A percentile compares a stretch with the other conserved stretches of the same genome.
phyloP scores from a whole-genome alignment of 768 basidiomycete species.

The Brasilioporus rufonigricans region DNA sequence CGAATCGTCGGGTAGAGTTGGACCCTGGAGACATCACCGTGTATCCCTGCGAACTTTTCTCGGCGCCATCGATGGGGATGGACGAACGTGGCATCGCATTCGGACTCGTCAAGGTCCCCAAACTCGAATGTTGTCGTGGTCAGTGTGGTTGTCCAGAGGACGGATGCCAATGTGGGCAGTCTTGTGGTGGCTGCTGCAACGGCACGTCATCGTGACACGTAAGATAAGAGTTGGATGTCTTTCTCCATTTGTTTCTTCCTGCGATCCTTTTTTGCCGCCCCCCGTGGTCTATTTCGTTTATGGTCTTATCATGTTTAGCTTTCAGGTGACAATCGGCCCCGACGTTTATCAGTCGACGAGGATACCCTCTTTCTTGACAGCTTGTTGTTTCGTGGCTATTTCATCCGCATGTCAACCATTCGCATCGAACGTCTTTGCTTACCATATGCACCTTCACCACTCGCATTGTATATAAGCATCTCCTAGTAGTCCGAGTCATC shows the following conservation, averaged over 20 bases:
- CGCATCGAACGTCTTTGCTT: background rate
- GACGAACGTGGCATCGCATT: slow-evolving; percentile 44
- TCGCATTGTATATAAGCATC: background rate
- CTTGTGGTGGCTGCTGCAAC: slow-evolving; percentile 54
- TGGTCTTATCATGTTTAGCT: background rate
- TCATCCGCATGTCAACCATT: background rate
- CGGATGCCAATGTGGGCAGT: slow-evolving; percentile 53
- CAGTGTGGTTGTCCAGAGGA: slow-evolving; percentile 55
- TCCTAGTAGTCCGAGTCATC: background rate
- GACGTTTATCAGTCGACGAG: background rate
- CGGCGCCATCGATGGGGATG: slow-evolving; percentile 31
- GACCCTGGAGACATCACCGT: slow-evolving; percentile 53
- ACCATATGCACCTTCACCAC: background rate
- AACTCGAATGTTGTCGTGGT: slow-evolving; percentile 66
- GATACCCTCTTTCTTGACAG: background rate
- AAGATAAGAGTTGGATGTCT: background rate
- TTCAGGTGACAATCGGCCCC: background rate
- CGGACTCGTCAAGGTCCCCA: slow-evolving; percentile 55
- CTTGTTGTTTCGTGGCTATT: background rate
- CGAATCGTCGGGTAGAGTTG: slow-evolving; percentile 38
- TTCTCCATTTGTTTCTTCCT: background rate
- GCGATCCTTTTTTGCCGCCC: background rate
- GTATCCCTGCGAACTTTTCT: slow-evolving; percentile 40
- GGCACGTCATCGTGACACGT: background rate
- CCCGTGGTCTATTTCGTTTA: background rate